Base-by-base conservation (phyloP, 2,329 filamentous ascomycete genomes). In the Apiospora rasikravindrae region DNA sequence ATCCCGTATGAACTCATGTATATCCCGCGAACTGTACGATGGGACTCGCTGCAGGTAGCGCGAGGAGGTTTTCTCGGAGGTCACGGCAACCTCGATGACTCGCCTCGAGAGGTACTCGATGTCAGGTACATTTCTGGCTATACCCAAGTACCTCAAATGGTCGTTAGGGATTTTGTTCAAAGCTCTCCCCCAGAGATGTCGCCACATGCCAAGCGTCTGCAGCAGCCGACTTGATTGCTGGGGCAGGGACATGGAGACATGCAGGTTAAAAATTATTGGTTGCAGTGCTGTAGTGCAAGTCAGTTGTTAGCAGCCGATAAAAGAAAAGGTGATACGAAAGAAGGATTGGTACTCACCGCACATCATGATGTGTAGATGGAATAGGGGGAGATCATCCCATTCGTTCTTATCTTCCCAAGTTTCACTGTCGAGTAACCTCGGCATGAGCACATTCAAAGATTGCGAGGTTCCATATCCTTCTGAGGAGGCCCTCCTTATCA, bases 51-150 rank as follows among this genome's bases (percentile, higher is more conserved):
- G 33, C 8, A 64, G 11, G 11, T 64, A 64, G 7, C 19, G 33
- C 8, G 29, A 40, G 33, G 57, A 5, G 22, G 0, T 22, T 1
- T 6, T 19, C 5, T 64, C 26, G 24, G 67, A 10, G 42, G 44
- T 70, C 37, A 51, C 22, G 37, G 70, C 57, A 33, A 73, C 47
- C 61, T 73, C 72, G 45, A 73, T 69, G 19, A 73, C 69, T 13
- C 70, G 67, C 26, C 67, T 68, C 5, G 70, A 72, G 22, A 73
- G 72, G 22, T 67, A 47, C 61, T 68, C 70, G 24, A 73, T 70
- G 16, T 68, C 70, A 11, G 70, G 45, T 26, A 71, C 16, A 26
- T 73, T 71, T 33, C 66, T 71, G 1, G 70, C 67, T 42, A 73
- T 69, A 42, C 72, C 72, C 11, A 73, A 45, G 33, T 68, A 73